A percentile compares a stretch with the other conserved stretches of the same genome.
phyloP scores from a whole-genome alignment of 768 basidiomycete genomes.

The Cubamyces lactineus region DNA sequence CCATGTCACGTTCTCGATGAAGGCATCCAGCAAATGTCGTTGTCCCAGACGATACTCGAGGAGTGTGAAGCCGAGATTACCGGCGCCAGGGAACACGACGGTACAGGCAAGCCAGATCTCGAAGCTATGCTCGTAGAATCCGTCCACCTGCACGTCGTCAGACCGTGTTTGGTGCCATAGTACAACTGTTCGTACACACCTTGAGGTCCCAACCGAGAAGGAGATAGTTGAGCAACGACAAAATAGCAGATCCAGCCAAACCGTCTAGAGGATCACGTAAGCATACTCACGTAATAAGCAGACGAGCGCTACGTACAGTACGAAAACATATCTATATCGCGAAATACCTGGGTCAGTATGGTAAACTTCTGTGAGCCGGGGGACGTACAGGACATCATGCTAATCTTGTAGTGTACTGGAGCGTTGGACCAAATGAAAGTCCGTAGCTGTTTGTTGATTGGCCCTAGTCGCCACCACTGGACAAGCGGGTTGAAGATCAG shows the following conservation, averaged over 20 bases:
- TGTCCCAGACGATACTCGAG: conserved; percentile 72
- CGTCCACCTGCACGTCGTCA: conserved; percentile 50
- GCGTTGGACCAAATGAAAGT: conserved; percentile 76
- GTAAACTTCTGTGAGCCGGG: too few relatives aligned
- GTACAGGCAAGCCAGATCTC: conserved; percentile 77
- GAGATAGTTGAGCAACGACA: conserved; percentile 72
- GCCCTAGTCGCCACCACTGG: conserved; percentile 77
- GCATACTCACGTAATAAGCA: not conserved
- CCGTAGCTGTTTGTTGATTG: conserved; percentile 81
- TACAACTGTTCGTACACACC: conserved; percentile 35
- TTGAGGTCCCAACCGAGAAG: conserved; percentile 47
- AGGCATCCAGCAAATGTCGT: conserved; percentile 49
- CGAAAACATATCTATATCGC: conserved; percentile 44
- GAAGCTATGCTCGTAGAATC: conserved; percentile 70
- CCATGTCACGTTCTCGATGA: conserved; percentile 65
- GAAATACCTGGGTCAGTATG: not conserved
- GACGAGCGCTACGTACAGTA: conserved; percentile 36
- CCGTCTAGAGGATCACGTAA: conserved; percentile 42
- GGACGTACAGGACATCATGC: conserved; percentile 73
- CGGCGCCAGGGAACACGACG: conserved; percentile 67
- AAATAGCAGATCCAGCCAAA: conserved; percentile 61
- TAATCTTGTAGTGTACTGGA: conserved; percentile 83
- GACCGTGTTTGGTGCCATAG: not conserved
- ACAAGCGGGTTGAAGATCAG: conserved; percentile 85
- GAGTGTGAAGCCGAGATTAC: conserved; percentile 70